Base-by-base conservation (phyloP, 306 rosid species). In the Delonix regia region DNA sequence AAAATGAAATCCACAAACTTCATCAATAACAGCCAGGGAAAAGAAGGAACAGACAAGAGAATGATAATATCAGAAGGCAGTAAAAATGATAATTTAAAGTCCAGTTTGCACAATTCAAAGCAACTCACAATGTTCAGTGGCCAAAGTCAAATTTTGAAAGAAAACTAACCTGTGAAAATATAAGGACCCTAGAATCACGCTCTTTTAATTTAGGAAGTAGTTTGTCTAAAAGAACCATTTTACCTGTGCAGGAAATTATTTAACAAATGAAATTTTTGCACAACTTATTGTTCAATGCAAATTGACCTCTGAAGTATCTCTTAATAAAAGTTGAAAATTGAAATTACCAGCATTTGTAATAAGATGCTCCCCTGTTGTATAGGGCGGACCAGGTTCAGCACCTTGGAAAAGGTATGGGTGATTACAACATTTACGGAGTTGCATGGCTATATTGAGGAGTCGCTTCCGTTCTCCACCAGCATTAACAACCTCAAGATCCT, bases 351-450 rank as follows among this genome's bases (percentile, higher is more conserved):
- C 99, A 91, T 59, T 93, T 48, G 90, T 90, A 77, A 92, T 83
- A 18, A 95, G 94, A 88, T 95, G 99, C 11, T 89, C 97, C 68
- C 99, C 99, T 2, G 99, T 95, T 2, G 96, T 91, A 81, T 89
- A 95, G 9, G 99, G 99, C 70, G 99, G 99, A 41, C 99, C 99
- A 51, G 99, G 98, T 82, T 95, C 99, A 72, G 99, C 99, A 70
- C 99, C 99, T 88, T 95, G 99, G 82, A 95, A 95, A 74, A 95
- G 97, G 83, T 95, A 95, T 10, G 99, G 98, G 71, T 95, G 99
- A 80, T 95, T 95, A 64, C 99, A 95, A 80, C 99, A 95, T 80
- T 95, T 95, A 55, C 99, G 98, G 49, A 95, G 90, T 85, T 95
- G 99, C 99, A 95, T 95, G 60, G 99, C 99, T 83, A 95, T 91